Conservation (phyloP, 441 rosid genomes). For the Brassica balearica region DNA sequence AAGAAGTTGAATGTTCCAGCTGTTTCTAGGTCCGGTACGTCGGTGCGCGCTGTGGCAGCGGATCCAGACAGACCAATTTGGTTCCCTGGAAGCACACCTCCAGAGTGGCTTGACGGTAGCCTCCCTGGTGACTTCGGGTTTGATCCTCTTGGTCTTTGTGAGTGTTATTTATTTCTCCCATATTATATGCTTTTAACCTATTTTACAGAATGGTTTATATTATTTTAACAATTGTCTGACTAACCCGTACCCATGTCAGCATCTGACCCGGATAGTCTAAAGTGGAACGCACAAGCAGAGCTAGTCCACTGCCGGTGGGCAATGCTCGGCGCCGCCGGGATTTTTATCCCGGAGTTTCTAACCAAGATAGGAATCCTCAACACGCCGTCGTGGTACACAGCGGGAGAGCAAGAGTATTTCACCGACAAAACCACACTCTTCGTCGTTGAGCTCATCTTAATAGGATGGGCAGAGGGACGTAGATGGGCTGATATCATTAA, state of each 20-base stretch:
- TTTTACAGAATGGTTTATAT: not conserved
- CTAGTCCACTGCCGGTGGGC: constrained; percentile 98
- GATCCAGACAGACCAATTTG: constrained; percentile 91
- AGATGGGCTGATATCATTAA: constrained; percentile 97
- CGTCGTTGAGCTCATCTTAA: constrained; percentile 75
- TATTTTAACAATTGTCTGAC: not conserved
- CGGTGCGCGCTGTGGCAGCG: constrained; percentile 72
- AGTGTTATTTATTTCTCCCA: constrained; percentile 25
- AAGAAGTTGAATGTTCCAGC: constrained; percentile 46
- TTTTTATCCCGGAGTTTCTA: constrained; percentile 91
- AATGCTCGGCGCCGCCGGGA: constrained; percentile 95
- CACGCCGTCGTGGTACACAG: constrained; percentile 96
- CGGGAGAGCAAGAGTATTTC: constrained; percentile 88
- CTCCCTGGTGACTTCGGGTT: constrained; percentile 97
- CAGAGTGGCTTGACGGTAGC: constrained; percentile 97
- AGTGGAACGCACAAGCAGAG: constrained; percentile 92
- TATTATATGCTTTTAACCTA: not conserved
- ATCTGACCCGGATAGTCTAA: constrained; percentile 89
- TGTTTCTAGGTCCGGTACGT: constrained; percentile 50
- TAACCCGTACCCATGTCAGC: constrained; percentile 49
- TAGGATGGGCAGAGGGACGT: constrained; percentile 98
- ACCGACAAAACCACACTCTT: constrained; percentile 95
- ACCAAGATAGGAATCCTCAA: constrained; percentile 87
- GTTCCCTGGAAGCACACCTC: constrained; percentile 99
- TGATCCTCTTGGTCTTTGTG: constrained; percentile 95